Base-by-base conservation (phyloP, 768 basidiomycete species). In the Chiua virens region DNA sequence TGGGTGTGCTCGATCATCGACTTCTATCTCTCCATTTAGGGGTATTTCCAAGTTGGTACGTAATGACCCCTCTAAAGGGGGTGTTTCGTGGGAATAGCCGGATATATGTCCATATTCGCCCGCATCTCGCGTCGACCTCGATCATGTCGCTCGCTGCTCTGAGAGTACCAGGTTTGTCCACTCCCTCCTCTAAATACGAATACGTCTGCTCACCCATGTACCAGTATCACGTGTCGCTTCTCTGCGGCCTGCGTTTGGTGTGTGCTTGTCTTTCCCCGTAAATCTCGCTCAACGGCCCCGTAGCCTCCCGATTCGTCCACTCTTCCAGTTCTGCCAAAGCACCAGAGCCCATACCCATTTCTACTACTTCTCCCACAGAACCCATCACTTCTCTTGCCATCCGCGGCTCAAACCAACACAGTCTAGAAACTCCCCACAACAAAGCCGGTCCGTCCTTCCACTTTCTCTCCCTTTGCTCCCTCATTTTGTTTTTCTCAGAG, bases 341-440 rank as follows among this genome's bases (percentile, higher is more conserved):
- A 40, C 71, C 72, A 21, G 66, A 76, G 32, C 55, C 68, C 42
- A 64, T 73, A 41, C 69, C 80, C 14, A 72, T 76, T 39, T 73
- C 71, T 13, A 73, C 79, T 17, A 70, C 77, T 1, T 74, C 71
- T 45, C 54, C 74, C 1, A 57, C 73, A 0, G 76, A 80, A 53
- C 87, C 88, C 13, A 77, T 83, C 55, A 92, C 91, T 7, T 70
- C 74, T 14, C 71, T 92, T 43, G 93, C 93, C 11, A 80, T 87
- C 64, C 79, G 77, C 39, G 89, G 84, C 42, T 92, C 89, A 27
- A 91, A 91, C 60, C 92, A 95, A 66, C 76, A 81, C 51, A 91
- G 89, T 65, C 75, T 98, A 50, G 87, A 94, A 75, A 86, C 84
- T 18, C 96, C 96, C 13, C 79, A 79, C 67, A 98, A 98, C 73